Evolutionary conservation across 225 moss, liverwort and hornwort species (phyloP), one percentile per base, ranked within the genome.

Genomic region (Pseudoscleropodium purum): DNA sequence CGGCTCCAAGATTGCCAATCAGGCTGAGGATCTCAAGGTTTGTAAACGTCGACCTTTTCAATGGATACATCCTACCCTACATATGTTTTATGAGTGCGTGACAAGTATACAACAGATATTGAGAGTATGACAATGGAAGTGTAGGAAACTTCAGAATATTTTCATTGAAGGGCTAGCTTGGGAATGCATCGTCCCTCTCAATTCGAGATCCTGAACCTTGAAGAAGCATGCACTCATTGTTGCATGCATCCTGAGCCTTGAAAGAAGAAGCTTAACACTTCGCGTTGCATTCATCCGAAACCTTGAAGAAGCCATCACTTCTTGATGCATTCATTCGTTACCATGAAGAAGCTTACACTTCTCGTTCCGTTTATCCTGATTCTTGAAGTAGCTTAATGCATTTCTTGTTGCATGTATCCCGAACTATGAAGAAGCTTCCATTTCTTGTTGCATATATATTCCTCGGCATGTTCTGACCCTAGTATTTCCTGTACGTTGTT

Each of bases 11-110:
- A 82, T 94, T 54, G 47, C 89, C 15, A 52, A 37, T 90, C 88
- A 90, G 74, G 92, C 91, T 41, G 94, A 80, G 43, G 90, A 89
- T 7, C 41, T 93, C 4, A 93, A 94, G 91, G 94, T 87, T 52
- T 34, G 43, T 57, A 4, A 33, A 33, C 25, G 10, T 12, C 24
- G 7, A 56, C 11, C 4, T 17, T 9, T 26, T 18, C 15, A 56
- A 39, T 47, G 25, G 33, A 45, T 60, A 10, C 11, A 59, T 47
- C 34, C 1, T 26, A 15, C 47, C 47, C 9, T 7, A 5, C 15
- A 11, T 10, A 63, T 15, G 60, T 18, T 7, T 7, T n/a, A n/a
- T 2, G 57, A 59, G 12, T 39, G 79, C 7, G 18, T 79, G 59
- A 18, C 11, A 59, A n/a, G 79, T 9, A 27, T 7, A 25, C 62